A percentile compares a stretch with the other conserved stretches of the same genome.
These are phyloP conservation scores for Podochytrium sp. DNA, from an alignment of 192 early-diverging fungal species.

Conservation along the genomic window DNA sequence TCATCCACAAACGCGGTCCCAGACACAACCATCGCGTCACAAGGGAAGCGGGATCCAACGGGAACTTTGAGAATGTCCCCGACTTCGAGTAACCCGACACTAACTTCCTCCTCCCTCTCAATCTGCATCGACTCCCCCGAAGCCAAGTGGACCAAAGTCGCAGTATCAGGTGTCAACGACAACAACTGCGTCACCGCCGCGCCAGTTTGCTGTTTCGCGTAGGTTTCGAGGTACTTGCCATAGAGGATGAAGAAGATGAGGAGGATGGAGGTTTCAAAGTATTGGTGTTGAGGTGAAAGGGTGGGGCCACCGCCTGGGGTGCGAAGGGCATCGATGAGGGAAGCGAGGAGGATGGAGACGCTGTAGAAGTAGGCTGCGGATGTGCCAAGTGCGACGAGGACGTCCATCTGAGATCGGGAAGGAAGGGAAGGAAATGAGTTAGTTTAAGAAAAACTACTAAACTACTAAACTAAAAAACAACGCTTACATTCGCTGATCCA, in stretches of 20 bases:
- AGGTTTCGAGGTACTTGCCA: slow-evolving; percentile 79
- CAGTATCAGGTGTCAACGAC: slow-evolving; percentile 75
- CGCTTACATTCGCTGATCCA: slow-evolving; percentile 61
- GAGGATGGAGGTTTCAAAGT: slow-evolving; percentile 80
- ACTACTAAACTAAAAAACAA: not conserved
- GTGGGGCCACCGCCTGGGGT: slow-evolving; percentile 22
- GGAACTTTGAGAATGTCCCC: slow-evolving; percentile 77
- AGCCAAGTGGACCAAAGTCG: slow-evolving; percentile 56
- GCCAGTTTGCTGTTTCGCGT: slow-evolving; percentile 77
- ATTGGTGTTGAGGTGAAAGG: slow-evolving; percentile 45
- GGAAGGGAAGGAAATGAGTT: not conserved
- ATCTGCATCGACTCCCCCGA: not conserved
- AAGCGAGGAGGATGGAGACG: slow-evolving; percentile 55
- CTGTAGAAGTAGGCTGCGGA: slow-evolving; percentile 74
- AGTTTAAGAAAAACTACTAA: not conserved
- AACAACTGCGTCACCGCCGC: slow-evolving; percentile 77
- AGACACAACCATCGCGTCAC: slow-evolving; percentile 65
- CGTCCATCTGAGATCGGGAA: slow-evolving; percentile 65
- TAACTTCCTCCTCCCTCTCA: slow-evolving; percentile 51
- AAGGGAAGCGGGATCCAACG: slow-evolving; percentile 71
- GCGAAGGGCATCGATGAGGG: slow-evolving; percentile 54
- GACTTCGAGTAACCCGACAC: slow-evolving; percentile 62
- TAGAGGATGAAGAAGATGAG: slow-evolving; percentile 81
- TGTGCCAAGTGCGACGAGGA: slow-evolving; percentile 74
- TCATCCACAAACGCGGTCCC: slow-evolving; percentile 73